Evolutionary conservation across 805 yeast species (phyloP), one percentile per base, ranked within the genome.

Genomic region (Candida ascalaphidarum): DNA sequence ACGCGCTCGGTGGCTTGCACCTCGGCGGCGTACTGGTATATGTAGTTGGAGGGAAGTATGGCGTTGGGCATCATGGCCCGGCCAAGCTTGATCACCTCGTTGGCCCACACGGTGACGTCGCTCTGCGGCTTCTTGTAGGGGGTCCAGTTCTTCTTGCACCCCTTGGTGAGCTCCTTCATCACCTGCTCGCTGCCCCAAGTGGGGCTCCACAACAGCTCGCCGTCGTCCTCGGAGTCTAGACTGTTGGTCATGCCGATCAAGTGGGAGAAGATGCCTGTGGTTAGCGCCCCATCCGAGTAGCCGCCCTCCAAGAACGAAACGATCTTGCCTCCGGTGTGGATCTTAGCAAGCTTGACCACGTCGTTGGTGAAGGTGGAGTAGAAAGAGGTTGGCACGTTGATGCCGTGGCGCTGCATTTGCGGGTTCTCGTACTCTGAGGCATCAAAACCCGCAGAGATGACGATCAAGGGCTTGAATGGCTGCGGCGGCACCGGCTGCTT

Each of bases 391-490:
- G 95, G 95, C 8, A 83, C 85, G 42, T 78, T 76, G 15, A 80
- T 83, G 0, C 74, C 74, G 48, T 84, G 94, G 30, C 94, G 61
- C 52, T 83, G 94, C 94, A 83, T 84, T 27, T 77, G 71, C n/a
- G 73, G 72, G 33, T 76, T 77, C 46, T 83, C 95, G 50, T 70
- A 77, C 47, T 83, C 95, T 11, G 82, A 75, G 2, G 92, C 94
- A 55, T 83, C 95, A 48, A 83, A 84, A 2, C 95, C 95, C 0
- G 94, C 88, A 24, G 94, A 81, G 1, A 83, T 64, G n/a, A 79
- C 67, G 3, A 84, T 71, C 34, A 82, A 40, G 8, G 70, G 66
- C 34, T 58, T 60, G 41, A 57, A 61, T 1, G 57, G 51, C 6
- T 46, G 54, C 4, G 66, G 68, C 4, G 62, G 56, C 2, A 28